These are phyloP conservation scores for Entomortierella chlamydospora DNA, from an alignment of 192 early-diverging fungal genomes.

Conservation along the genomic window DNA sequence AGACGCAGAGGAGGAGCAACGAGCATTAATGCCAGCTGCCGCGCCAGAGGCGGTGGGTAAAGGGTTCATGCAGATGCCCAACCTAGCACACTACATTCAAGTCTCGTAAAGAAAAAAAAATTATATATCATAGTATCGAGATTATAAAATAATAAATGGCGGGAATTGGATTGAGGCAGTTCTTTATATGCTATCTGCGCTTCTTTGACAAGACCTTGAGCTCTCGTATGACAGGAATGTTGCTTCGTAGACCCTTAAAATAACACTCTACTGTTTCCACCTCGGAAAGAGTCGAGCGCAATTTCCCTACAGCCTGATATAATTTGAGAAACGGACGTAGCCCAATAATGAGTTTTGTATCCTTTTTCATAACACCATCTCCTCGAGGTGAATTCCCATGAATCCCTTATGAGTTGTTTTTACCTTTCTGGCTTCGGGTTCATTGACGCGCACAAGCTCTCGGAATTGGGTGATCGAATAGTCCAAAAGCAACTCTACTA, in stretches of 20 bases:
- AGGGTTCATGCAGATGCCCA: conserved; percentile 53
- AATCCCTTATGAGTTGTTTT: no score
- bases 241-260: conserved; percentile 21
- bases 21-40: not conserved
- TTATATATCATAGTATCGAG: not conserved
- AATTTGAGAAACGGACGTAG: not conserved
- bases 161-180: not conserved
- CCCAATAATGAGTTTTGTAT: no score
- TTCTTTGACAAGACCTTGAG: conserved; percentile 28
- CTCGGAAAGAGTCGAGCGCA: conserved; percentile 10
- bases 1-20: not conserved
- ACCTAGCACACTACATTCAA: conserved; percentile 50
- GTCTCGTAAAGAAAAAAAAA: conserved; percentile 16
- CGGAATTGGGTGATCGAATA: conserved; percentile 22
- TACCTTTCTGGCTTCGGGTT: conserved; percentile 26
- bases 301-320: conserved; percentile 18
- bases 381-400: no score
- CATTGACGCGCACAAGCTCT: conserved; percentile 22
- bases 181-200: not conserved
- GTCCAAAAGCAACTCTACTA: conserved; percentile 16
- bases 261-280: conserved; percentile 33
- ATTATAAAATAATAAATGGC: not conserved
- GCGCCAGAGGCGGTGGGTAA: conserved; percentile 29
- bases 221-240: conserved; percentile 38
- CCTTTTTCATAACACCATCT: no score